A percentile compares a stretch with the other conserved stretches of the same genome.
Conservation (phyloP, 139 green algal species). For the Nannochloris sp. region DNA sequence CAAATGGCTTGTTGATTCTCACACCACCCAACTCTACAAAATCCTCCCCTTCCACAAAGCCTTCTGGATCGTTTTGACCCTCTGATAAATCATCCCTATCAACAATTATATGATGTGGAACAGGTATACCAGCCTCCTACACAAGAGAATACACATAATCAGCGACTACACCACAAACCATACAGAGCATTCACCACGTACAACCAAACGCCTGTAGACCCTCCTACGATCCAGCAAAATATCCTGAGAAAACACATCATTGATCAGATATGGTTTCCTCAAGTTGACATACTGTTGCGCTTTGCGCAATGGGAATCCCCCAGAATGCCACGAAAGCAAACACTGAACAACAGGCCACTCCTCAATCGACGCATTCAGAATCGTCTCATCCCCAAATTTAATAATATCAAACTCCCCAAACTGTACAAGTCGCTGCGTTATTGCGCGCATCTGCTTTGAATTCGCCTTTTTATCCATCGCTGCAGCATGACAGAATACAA, state of each 20-base stretch:
- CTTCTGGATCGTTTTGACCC: conserved; percentile 18
- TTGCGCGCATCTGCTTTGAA: conserved; percentile 88
- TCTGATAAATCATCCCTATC: conserved; percentile 48
- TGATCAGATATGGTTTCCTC: conserved; percentile 86
- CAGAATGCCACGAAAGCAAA: conserved; percentile 88
- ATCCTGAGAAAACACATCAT: conserved; percentile 80
- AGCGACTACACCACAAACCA: not conserved
- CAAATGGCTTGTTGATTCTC: conserved; percentile 93
- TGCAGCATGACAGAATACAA: not conserved
- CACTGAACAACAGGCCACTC: conserved; percentile 84
- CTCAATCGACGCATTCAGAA: conserved; percentile 74
- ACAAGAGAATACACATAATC: conserved; percentile 33
- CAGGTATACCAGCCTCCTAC: conserved; percentile 62
- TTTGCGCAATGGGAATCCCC: conserved; percentile 92
- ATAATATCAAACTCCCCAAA: conserved; percentile 88
- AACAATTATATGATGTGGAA: conserved; percentile 84
- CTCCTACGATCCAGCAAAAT: conserved; percentile 76
- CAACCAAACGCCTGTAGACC: conserved; percentile 70
- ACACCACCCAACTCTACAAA: conserved; percentile 68
- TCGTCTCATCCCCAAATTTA: conserved; percentile 82
- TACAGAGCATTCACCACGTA: not conserved
- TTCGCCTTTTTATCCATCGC: conserved; percentile 87
- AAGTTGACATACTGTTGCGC: conserved; percentile 66
- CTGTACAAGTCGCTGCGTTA: conserved; percentile 65
- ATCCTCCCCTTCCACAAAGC: conserved; percentile 86